Percentiles rank a stretch among this genome's conserved stretches.
Evolutionary conservation across 202 grass and related monocot genomes (phyloP).

Genomic region (Zizania palustris): DNA sequence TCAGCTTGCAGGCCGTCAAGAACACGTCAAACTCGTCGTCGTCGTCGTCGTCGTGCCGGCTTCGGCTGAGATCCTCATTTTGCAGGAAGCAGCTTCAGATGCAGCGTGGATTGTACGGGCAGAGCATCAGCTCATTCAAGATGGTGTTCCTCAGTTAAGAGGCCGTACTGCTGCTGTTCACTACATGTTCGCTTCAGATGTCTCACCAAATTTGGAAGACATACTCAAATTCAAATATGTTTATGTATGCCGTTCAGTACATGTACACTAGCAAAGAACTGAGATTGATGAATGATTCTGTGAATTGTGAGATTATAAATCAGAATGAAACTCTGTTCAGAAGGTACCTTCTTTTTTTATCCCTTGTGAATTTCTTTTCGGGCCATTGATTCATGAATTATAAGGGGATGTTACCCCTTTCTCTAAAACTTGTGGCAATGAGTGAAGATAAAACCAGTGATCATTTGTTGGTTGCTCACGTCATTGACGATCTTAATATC

Average conservation of each 20-base stretch:
- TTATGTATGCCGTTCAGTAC: too few relatives aligned
- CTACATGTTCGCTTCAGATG: slow-evolving; percentile 4
- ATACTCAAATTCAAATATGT: slow-evolving; percentile 1
- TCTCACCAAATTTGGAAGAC: background rate
- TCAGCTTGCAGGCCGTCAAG: background rate
- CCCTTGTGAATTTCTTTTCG: slow-evolving; percentile 22
- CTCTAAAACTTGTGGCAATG: background rate
- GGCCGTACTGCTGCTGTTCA: slow-evolving; percentile 24
- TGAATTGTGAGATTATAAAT: background rate
- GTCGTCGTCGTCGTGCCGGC: slow-evolving; percentile 1
- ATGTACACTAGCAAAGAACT: too few relatives aligned
- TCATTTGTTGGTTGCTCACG: background rate
- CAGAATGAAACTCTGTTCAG: background rate
- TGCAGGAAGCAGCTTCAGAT: slow-evolving; percentile 56
- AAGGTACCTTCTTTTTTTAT: slow-evolving; percentile 37
- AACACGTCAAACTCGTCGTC: background rate
- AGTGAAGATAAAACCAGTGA: background rate
- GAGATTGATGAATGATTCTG: background rate
- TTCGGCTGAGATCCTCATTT: slow-evolving; percentile 45
- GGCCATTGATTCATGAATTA: slow-evolving; percentile 19
- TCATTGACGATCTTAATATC: slow-evolving; percentile 5
- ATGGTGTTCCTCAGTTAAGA: slow-evolving; percentile 53
- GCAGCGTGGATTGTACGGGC: slow-evolving; percentile 39
- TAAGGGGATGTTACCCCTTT: background rate
- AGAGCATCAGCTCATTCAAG: slow-evolving; percentile 50